A percentile compares a stretch with the other conserved stretches of the same genome.
phyloP scores from a whole-genome alignment of 202 grass and related monocot genomes.

The Sporobolus alterniflorus region DNA sequence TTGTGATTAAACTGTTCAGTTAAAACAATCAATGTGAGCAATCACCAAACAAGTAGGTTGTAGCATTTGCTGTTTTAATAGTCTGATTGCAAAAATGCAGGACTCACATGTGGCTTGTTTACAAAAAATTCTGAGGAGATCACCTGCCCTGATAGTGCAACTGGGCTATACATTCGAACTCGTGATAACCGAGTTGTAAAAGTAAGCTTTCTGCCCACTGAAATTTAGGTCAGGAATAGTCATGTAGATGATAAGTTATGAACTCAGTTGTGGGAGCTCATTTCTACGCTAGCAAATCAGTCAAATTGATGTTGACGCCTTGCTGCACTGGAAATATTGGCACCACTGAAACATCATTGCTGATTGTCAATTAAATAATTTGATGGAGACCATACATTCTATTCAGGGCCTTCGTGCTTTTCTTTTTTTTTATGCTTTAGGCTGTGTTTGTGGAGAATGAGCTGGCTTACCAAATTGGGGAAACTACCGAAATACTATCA shows the following conservation, averaged over 20 bases:
- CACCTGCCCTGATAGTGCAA: slow-evolving; percentile 82
- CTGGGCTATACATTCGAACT: slow-evolving; percentile 87
- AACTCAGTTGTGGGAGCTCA: too few relatives aligned
- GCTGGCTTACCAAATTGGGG: slow-evolving; percentile 96
- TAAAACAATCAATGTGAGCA: neutral
- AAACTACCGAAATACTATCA: slow-evolving; percentile 94
- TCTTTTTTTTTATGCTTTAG: slow-evolving; percentile 41
- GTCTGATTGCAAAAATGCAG: slow-evolving; percentile 42
- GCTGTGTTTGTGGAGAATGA: slow-evolving; percentile 81
- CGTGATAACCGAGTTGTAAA: slow-evolving; percentile 77
- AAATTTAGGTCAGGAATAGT: neutral
- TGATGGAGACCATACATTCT: neutral
- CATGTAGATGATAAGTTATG: neutral
- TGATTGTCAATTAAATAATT: neutral
- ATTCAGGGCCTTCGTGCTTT: neutral
- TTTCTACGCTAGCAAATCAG: too few relatives aligned
- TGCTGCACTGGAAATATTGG: too few relatives aligned
- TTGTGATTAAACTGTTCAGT: slow-evolving; percentile 5
- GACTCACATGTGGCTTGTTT: slow-evolving; percentile 93
- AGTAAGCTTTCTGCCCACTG: slow-evolving; percentile 41
- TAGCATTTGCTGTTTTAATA: slow-evolving; percentile 8
- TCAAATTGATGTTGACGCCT: too few relatives aligned
- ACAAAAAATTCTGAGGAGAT: slow-evolving; percentile 71
- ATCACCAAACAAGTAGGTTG: too few relatives aligned
- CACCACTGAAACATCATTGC: neutral